phyloP scores from a whole-genome alignment of 345 rosid species.

The Trapa incisa region DNA sequence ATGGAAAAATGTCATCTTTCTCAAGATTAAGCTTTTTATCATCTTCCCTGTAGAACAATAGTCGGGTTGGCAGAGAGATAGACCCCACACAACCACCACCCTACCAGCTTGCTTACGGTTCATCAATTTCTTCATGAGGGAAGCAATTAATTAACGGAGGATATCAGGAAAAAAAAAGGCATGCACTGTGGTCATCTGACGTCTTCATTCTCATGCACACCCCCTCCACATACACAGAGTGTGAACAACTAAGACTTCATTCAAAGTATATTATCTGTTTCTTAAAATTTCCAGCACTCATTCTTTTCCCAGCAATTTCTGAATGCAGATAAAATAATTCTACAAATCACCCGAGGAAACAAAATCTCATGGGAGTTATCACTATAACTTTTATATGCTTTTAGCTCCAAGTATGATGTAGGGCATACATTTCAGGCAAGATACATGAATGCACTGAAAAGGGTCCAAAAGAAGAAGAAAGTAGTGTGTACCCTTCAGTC shows the following conservation, averaged over 20 bases:
- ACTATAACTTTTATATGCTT: neutral
- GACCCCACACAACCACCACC: constrained; percentile 3
- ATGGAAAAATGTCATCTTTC: too few relatives aligned
- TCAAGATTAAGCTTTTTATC: too few relatives aligned
- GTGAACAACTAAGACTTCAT: neutral
- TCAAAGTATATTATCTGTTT: too few relatives aligned
- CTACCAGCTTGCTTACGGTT: neutral
- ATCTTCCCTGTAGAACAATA: neutral
- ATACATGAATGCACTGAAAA: neutral
- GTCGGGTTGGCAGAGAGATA: neutral
- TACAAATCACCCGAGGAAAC: neutral
- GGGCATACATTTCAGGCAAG: neutral
- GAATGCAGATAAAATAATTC: neutral
- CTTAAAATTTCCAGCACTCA: too few relatives aligned
- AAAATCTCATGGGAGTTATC: neutral
- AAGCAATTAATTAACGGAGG: neutral
- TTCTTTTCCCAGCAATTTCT: too few relatives aligned
- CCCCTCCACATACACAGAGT: neutral
- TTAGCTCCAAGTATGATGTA: neutral
- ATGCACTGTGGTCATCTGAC: neutral
- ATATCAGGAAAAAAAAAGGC: neutral
- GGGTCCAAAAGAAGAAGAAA: neutral
- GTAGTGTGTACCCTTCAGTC: neutral
- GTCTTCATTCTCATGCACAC: neutral
- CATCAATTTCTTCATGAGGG: neutral